Percentiles rank a stretch among this genome's conserved stretches.
These are phyloP conservation scores for Gautieria morchelliformis DNA, from an alignment of 768 basidiomycete species.

Conservation along the genomic window DNA sequence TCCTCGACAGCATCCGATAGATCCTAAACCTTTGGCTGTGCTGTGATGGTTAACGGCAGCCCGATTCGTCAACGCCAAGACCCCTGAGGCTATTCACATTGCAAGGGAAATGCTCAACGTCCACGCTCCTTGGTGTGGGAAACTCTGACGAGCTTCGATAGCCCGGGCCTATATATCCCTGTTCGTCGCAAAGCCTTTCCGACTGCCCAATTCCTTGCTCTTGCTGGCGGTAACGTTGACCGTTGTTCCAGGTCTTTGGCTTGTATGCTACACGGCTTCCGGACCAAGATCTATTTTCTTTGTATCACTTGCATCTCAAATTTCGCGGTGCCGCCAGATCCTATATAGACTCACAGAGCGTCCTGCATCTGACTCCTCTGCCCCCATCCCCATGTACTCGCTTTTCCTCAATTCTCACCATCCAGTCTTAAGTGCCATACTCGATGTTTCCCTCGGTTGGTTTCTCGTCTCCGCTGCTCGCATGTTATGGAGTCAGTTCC, in stretches of 20 bases:
- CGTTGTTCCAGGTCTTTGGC: not conserved
- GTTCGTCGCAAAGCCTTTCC: not conserved
- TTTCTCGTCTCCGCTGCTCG: not conserved
- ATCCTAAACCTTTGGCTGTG: not conserved
- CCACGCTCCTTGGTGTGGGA: not conserved
- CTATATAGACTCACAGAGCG: not conserved
- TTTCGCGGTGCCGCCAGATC: not conserved
- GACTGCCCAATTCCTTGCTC: not conserved
- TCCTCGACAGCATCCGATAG: not conserved
- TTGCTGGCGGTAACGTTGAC: not conserved
- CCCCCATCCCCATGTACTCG: not conserved
- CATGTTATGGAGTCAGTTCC: not conserved
- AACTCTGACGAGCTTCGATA: not conserved
- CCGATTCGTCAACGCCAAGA: not conserved
- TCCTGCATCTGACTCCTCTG: not conserved
- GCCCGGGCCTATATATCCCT: not conserved
- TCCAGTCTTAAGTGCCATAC: not conserved
- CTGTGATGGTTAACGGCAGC: not conserved
- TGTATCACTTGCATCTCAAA: not conserved
- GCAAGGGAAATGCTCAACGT: not conserved
- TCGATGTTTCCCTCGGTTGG: not conserved
- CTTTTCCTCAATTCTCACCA: not conserved
- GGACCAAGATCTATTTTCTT: not conserved
- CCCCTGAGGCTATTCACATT: not conserved
- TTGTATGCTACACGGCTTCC: not conserved